These are phyloP conservation scores for Debaryomyces fabryi DNA, from an alignment of 1,139 yeast genomes.

Conservation along the genomic window DNA sequence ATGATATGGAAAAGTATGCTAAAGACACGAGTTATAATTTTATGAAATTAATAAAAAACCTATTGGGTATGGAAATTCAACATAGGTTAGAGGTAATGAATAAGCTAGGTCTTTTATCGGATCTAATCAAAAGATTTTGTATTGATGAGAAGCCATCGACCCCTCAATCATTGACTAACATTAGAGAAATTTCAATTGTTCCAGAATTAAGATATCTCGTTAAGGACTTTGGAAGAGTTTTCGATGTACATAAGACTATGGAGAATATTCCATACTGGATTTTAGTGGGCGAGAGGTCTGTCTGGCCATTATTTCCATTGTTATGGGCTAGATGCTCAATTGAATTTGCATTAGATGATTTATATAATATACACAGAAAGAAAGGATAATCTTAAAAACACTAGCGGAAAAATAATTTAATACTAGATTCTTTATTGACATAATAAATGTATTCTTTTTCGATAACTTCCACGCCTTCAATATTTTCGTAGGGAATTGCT, in stretches of 20 bases:
- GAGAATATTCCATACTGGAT: conserved; percentile 90
- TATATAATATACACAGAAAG: conserved; percentile 56
- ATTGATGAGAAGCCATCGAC: conserved; percentile 88
- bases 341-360: conserved; percentile 85
- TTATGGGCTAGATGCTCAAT: conserved; percentile 88
- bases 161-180: conserved; percentile 53
- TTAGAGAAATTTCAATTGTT: conserved; percentile 80
- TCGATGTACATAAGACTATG: conserved; percentile 69
- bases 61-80: conserved; percentile 65
- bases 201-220: conserved; percentile 77
- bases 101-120: conserved; percentile 73
- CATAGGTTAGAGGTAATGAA: conserved; percentile 83
- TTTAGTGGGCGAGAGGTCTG: conserved; percentile 85
- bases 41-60: conserved; percentile 37
- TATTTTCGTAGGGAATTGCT: conserved; percentile 28
- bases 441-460: conserved; percentile 71
- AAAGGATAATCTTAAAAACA: conserved; percentile 15
- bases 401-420: conserved; percentile 49
- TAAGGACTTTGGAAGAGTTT: conserved; percentile 68
- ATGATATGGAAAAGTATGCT: conserved; percentile 28
- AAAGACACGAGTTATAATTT: conserved; percentile 36
- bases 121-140: conserved; percentile 70
- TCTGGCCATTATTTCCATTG: conserved; percentile 90
- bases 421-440: conserved; percentile 56
- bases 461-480: conserved; percentile 29